A percentile compares a stretch with the other conserved stretches of the same genome.
Evolutionary conservation across 2,329 filamentous ascomycete species (phyloP).

Genomic region (Ceratocystis variospora): DNA sequence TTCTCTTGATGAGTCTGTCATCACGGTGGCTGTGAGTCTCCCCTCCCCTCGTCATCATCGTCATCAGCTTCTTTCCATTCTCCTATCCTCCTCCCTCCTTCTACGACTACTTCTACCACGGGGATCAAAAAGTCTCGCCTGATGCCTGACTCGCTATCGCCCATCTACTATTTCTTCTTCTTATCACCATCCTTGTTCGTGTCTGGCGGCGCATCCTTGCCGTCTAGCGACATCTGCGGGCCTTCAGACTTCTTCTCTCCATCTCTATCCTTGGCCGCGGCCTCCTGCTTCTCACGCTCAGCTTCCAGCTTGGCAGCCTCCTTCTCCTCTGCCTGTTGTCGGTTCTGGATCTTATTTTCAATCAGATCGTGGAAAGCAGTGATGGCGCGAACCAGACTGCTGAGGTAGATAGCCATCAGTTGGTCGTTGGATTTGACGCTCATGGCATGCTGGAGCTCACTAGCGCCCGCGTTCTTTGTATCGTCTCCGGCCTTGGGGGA

Average conservation of each 20-base stretch:
- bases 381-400: slow-evolving; percentile 90
- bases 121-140: background rate
- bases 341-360: slow-evolving; percentile 99
- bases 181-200: slow-evolving; percentile 42
- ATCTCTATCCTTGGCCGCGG: slow-evolving; percentile 25
- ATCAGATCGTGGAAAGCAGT: slow-evolving; percentile 98
- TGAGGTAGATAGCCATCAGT: slow-evolving; percentile 95
- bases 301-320: slow-evolving; percentile 66
- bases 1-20: slow-evolving; percentile 6
- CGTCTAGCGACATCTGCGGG: slow-evolving; percentile 16
- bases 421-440: slow-evolving; percentile 99
- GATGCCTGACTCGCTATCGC: no score
- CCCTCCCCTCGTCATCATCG: background rate
- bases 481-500: slow-evolving; percentile 59
- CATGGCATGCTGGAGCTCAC: slow-evolving; percentile 89
- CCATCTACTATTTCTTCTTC: slow-evolving; percentile 32
- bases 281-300: slow-evolving; percentile 47
- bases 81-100: no score
- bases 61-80: background rate
- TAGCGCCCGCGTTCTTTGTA: slow-evolving; percentile 39
- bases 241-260: slow-evolving; percentile 36
- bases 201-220: slow-evolving; percentile 40
- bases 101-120: background rate
- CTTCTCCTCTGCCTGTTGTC: slow-evolving; percentile 92
- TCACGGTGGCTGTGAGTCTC: slow-evolving; percentile 4